Evolutionary conservation across 176 grass and related monocot species (phyloP).

Genomic region (Ensete ventricosum): DNA sequence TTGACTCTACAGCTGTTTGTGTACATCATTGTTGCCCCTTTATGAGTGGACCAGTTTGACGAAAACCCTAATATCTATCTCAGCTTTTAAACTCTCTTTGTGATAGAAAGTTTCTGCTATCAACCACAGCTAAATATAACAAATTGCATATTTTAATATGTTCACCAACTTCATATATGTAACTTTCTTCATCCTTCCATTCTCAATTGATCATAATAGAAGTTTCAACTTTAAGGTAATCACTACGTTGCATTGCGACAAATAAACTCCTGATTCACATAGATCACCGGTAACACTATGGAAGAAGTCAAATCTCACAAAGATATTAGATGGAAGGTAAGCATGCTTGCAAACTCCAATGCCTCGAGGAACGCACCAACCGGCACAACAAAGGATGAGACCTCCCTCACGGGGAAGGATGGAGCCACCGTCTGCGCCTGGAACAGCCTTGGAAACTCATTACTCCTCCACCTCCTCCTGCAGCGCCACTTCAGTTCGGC

Average conservation of each 20-base stretch:
- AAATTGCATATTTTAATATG: no score
- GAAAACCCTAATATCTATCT: neutral
- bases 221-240: neutral
- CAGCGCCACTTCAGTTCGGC: slow-evolving; percentile 25
- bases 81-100: neutral
- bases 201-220: neutral
- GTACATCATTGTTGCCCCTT: no score
- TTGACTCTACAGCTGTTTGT: no score
- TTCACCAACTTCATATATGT: neutral
- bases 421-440: slow-evolving; percentile 38
- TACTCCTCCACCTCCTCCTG: slow-evolving; percentile 28
- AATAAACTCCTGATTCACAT: neutral
- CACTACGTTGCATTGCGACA: neutral
- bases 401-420: slow-evolving; percentile 15
- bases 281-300: neutral
- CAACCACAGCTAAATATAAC: neutral
- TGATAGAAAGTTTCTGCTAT: neutral
- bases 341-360: neutral
- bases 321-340: neutral
- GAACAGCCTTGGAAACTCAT: slow-evolving; percentile 29
- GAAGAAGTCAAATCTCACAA: neutral
- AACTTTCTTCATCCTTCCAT: neutral
- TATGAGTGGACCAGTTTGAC: neutral
- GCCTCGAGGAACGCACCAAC: slow-evolving; percentile 22
- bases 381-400: slow-evolving; percentile 38